phyloP scores from a whole-genome alignment of 129 eudicot species.

The Lactuca saligna region DNA sequence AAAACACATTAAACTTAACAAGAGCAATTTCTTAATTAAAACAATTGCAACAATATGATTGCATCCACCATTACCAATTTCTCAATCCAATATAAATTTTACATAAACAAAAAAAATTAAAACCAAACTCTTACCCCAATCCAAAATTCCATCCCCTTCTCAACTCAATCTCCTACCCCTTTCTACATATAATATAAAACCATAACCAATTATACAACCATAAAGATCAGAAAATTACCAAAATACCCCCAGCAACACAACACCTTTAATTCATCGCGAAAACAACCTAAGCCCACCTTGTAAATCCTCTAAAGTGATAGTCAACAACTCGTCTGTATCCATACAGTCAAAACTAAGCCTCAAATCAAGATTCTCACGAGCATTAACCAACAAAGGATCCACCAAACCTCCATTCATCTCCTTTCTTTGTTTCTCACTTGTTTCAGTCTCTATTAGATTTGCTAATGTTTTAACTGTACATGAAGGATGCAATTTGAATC shows the following conservation, averaged over 20 bases:
- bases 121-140: not conserved
- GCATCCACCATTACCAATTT: not conserved
- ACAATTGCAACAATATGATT: not conserved
- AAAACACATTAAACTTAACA: not conserved
- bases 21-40: too few species aligned
- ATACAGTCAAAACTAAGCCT: slow-evolving; percentile 76
- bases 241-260: not conserved
- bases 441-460: slow-evolving; percentile 58
- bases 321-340: slow-evolving; percentile 69
- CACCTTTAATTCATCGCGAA: slow-evolving; percentile 29
- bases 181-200: not conserved
- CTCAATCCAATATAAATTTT: not conserved
- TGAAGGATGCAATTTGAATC: slow-evolving; percentile 68
- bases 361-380: slow-evolving; percentile 77
- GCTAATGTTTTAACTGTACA: slow-evolving; percentile 61
- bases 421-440: slow-evolving; percentile 66
- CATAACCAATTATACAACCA: not conserved
- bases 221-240: not conserved
- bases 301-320: slow-evolving; percentile 77
- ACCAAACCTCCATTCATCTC: slow-evolving; percentile 92
- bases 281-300: slow-evolving; percentile 63
- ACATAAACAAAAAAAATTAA: not conserved
- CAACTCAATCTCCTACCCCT: not conserved
- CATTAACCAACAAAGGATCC: slow-evolving; percentile 81
- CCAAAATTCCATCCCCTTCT: not conserved